Evolutionary conservation across 148 eudicot genomes (phyloP), one percentile per base, ranked within the genome.

Genomic region (Spergularia marina): DNA sequence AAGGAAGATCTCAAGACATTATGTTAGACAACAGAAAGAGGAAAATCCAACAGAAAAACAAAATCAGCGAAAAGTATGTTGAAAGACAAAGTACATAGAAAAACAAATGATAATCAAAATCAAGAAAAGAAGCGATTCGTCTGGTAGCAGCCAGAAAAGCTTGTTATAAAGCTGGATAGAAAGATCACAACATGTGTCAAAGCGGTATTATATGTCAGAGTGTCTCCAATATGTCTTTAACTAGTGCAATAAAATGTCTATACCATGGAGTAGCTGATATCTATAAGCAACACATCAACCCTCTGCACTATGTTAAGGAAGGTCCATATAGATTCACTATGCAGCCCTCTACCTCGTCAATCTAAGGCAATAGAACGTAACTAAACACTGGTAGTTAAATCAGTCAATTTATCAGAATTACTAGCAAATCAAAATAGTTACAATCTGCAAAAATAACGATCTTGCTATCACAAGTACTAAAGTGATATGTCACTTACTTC

Each of bases 401-500:
- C 2, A 12, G 10, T 44, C 0, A 6, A 6, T 9, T 44, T 44
- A 0, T 9, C 10, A 44, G 10, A 62, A 62, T 13, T 1, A 12
- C 17, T 30, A n/a, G 0, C 53, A 17, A 41, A 61, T 62, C 47
- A 64, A 70, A 17, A 18, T 11, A 30, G 9, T 44, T 51, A 13
- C 66, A 16, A 16, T 12, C 9, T 63, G 60, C 20, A 51, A 7
- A 23, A 10, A 23, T 41, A 73, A 58, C 44, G 4, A 57, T 10
- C 40, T 8, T 60, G 52, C 9, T 9, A 68, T 34, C 20, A 51
- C 18, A 17, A 20, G 40, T 74, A 65, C 16, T 54, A 63, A n/a
- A 25, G 66, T 23, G 65, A 15, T 55, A 64, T 17, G 49, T 60
- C 70, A 81, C 91, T 84, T 83, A 94, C 99, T 82, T 88, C 76